Base-by-base conservation (phyloP, 2,329 filamentous ascomycete genomes). In the Fusarium protoensiforme region DNA sequence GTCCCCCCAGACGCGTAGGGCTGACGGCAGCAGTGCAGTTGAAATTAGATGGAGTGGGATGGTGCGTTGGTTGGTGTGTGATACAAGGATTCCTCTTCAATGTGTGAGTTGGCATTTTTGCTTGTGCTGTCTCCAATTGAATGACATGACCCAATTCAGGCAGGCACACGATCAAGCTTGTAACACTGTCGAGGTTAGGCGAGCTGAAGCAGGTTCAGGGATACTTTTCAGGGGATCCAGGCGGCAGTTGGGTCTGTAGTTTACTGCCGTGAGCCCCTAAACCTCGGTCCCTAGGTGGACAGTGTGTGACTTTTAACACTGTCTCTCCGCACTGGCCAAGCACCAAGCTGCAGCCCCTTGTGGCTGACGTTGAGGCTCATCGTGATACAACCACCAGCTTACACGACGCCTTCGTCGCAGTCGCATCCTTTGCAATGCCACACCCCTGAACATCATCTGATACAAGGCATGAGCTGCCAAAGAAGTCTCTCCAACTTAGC, bases 321-420 rank as follows among this genome's bases (percentile, higher is more conserved):
- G 70, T 73, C 29, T 20, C 13, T 2, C 1, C 36, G 36, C 56
- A 59, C 56, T 59, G 56, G 7, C 1, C 11, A 29, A 41, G 22
- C n/a, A 20, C n/a, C 24, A 39, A 18, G 33, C 54, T 27, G 7
- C 22, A 39, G 20, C 36, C 13, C 29, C 24, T 1, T 71, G 70
- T 73, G 70, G 70, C 67, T 72, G 58, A 35, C 29, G 20, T 36
- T 31, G 59, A 61, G 59, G 67, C 67, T 71, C 56, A 51, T 38
- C 29, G 14, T 33, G 56, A 22, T 61, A 36, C 29, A 38, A 43
- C 48, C 16, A 58, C 53, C 35, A 74, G 59, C 71, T 60, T 57
- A 71, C 60, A 72, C 53, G 43, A 63, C 20, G 61, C 57, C 43
- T 27, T 51, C 33, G 5, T 31, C 36, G 5, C 16, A 48, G 43